Percentiles rank a stretch among this genome's conserved stretches.
Evolutionary conservation across 164 flowering plant genomes (phyloP).

Genomic region (Kingdonia uniflora): DNA sequence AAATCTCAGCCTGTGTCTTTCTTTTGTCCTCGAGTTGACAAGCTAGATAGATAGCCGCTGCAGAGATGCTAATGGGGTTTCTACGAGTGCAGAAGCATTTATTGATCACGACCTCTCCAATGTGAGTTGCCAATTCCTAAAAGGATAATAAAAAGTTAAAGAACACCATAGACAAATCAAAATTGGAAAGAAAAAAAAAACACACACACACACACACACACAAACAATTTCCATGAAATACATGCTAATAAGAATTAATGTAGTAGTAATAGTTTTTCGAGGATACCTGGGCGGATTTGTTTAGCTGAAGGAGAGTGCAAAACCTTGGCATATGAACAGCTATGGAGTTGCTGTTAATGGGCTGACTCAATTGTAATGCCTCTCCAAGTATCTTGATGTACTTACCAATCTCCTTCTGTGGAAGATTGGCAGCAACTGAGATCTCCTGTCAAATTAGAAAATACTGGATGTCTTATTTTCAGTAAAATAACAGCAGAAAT

Average conservation of each 20-base stretch:
- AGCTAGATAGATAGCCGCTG: constrained; percentile 94
- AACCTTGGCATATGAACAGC: constrained; percentile 97
- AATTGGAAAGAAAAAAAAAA: not conserved
- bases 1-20: constrained; percentile 97
- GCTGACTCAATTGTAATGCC: constrained; percentile 89
- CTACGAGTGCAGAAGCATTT: constrained; percentile 98
- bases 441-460: constrained; percentile 54
- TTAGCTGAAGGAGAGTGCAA: constrained; percentile 92
- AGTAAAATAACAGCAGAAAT: too few species aligned
- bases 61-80: constrained; percentile 96
- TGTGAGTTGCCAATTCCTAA: constrained; percentile 95
- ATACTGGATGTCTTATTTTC: too few species aligned
- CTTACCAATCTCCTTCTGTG: constrained; percentile 99
- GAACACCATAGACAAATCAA: not conserved
- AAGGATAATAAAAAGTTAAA: not conserved
- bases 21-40: constrained; percentile 94
- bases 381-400: constrained; percentile 96
- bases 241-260: not conserved
- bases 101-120: constrained; percentile 97
- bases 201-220: not conserved
- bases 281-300: constrained; percentile 91
- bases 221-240: not conserved
- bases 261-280: not conserved
- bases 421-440: constrained; percentile 88
- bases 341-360: constrained; percentile 93